Conservation (phyloP, 768 basidiomycete species). For the Lactarius akahatsu region DNA sequence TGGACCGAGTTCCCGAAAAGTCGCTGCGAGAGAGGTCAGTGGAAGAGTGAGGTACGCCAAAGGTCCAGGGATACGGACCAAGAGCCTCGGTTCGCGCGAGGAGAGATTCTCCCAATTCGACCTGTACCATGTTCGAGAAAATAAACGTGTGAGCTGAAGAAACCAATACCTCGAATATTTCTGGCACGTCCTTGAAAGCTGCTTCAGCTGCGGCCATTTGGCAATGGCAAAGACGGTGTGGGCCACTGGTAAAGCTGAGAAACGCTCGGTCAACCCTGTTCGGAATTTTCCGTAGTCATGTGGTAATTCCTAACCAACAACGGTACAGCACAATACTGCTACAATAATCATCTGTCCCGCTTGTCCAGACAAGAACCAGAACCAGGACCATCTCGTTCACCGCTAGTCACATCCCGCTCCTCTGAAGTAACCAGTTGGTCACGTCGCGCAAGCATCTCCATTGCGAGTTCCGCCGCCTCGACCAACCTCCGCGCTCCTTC, state of each 20-base stretch:
- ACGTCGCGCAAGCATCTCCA: slow-evolving; percentile 36
- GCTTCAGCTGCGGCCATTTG: slow-evolving; percentile 52
- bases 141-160: background rate
- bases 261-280: slow-evolving; percentile 23
- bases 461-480: slow-evolving; percentile 37
- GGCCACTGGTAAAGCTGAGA: background rate
- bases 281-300: slow-evolving; percentile 12
- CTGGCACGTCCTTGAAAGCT: slow-evolving; percentile 90
- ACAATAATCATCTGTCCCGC: too few relatives aligned
- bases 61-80: slow-evolving; percentile 52
- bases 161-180: slow-evolving; percentile 83
- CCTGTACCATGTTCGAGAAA: slow-evolving; percentile 43
- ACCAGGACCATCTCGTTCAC: background rate
- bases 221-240: background rate
- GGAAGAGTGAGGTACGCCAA: background rate
- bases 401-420: background rate
- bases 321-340: too few relatives aligned
- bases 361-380: background rate
- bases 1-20: slow-evolving; percentile 95
- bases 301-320: background rate
- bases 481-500: slow-evolving; percentile 38
- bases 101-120: slow-evolving; percentile 87
- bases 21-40: slow-evolving; percentile 52
- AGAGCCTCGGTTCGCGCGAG: slow-evolving; percentile 89
- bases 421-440: slow-evolving; percentile 30